phyloP scores from a whole-genome alignment of 2,329 filamentous ascomycete species.

The Diaporthe ampelina region DNA sequence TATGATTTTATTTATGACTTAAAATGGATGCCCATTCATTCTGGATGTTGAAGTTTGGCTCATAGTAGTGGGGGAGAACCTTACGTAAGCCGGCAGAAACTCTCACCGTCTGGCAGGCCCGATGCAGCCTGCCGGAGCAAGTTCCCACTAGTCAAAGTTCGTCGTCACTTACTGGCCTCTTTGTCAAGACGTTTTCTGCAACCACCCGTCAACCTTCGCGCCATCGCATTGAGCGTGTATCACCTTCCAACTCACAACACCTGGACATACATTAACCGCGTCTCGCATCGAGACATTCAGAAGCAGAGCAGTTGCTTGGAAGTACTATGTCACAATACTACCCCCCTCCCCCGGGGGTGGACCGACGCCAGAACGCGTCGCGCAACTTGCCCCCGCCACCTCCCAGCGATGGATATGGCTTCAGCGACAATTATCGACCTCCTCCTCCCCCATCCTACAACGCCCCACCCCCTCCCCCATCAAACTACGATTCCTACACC shows the following conservation, averaged over 20 bases:
- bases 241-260: constrained; percentile 19
- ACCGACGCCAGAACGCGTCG: constrained; percentile 35
- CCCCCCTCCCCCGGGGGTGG: constrained; percentile 40
- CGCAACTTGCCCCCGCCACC: constrained; percentile 32
- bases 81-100: not conserved
- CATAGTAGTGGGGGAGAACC: no score
- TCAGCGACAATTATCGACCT: constrained; percentile 34
- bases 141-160: constrained; percentile 22
- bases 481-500: constrained; percentile 39
- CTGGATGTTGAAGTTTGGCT: not conserved
- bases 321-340: constrained; percentile 40
- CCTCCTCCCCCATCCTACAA: constrained; percentile 32
- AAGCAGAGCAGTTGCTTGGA: not conserved
- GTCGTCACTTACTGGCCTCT: constrained; percentile 3
- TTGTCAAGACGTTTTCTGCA: constrained; percentile 1
- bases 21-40: not conserved
- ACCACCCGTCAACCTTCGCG: constrained; percentile 7
- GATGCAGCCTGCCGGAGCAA: not conserved
- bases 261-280: not conserved
- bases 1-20: not conserved
- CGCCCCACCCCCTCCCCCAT: constrained; percentile 37
- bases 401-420: constrained; percentile 16
- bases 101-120: not conserved
- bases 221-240: constrained; percentile 18
- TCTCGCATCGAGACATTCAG: not conserved